phyloP scores from a whole-genome alignment of 1,284 basidiomycete species.

The Ganoderma resinaceum region DNA sequence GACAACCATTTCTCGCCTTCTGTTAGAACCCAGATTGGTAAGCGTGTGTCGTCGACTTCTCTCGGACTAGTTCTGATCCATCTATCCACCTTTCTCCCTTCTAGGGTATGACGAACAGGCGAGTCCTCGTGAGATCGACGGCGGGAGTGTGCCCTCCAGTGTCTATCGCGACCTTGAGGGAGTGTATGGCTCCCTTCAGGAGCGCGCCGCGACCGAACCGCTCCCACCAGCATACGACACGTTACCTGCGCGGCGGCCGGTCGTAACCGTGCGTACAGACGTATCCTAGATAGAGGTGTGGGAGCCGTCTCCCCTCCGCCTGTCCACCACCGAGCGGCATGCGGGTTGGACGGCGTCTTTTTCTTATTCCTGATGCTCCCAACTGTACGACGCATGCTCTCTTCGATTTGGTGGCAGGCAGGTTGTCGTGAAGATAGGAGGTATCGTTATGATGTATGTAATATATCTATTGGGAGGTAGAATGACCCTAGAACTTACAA shows the following conservation, averaged over 20 bases:
- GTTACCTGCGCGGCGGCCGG: not conserved
- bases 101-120: not conserved
- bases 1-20: not conserved
- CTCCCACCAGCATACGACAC: slow-evolving; percentile 6
- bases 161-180: slow-evolving; percentile 5
- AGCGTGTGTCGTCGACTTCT: not conserved
- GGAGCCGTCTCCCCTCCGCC: not conserved
- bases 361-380: too few species aligned
- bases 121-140: slow-evolving; percentile 1
- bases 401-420: too few species aligned
- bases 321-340: not conserved
- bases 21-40: not conserved
- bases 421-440: too few species aligned
- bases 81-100: too few species aligned
- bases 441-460: not conserved
- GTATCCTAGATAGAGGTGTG: not conserved
- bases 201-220: not conserved
- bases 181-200: not conserved
- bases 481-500: too few species aligned
- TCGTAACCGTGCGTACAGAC: not conserved
- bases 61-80: not conserved
- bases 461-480: not conserved
- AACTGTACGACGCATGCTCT: not conserved
- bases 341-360: too few species aligned
- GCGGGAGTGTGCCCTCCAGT: slow-evolving; percentile 5